These are phyloP conservation scores for Yamadazyma atlantica DNA, from an alignment of 1,139 yeast species.

Conservation along the genomic window DNA sequence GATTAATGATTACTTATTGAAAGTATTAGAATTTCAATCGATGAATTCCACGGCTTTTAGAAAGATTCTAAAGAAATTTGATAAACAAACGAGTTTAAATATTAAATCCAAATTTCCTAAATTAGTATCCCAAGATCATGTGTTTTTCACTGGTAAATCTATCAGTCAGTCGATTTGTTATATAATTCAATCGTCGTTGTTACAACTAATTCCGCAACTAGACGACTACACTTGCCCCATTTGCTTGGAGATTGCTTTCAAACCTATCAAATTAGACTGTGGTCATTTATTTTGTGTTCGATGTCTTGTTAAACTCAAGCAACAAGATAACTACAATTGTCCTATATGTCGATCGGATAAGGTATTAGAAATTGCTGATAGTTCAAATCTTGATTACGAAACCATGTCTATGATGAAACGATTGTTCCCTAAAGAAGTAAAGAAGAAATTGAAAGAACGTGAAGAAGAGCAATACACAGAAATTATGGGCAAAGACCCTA, in stretches of 20 bases:
- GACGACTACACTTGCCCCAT: slow-evolving; percentile 77
- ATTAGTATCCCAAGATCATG: slow-evolving; percentile 45
- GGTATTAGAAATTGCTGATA: slow-evolving; percentile 59
- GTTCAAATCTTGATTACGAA: slow-evolving; percentile 56
- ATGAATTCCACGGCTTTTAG: slow-evolving; percentile 63
- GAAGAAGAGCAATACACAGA: slow-evolving; percentile 51
- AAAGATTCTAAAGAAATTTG: slow-evolving; percentile 72
- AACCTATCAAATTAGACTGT: slow-evolving; percentile 64
- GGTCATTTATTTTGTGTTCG: slow-evolving; percentile 70
- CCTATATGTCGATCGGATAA: slow-evolving; percentile 60
- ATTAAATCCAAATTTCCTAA: slow-evolving; percentile 49
- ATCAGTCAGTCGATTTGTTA: slow-evolving; percentile 56
- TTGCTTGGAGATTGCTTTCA: slow-evolving; percentile 67
- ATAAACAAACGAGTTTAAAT: slow-evolving; percentile 64
- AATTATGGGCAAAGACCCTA: slow-evolving; percentile 21
- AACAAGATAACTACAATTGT: slow-evolving; percentile 56
- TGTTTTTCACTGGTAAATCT: slow-evolving; percentile 47
- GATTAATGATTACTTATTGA: slow-evolving; percentile 55
- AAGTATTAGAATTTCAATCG: slow-evolving; percentile 60
- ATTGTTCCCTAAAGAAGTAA: slow-evolving; percentile 67
- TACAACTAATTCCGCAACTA: slow-evolving; percentile 64
- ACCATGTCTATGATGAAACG: slow-evolving; percentile 53
- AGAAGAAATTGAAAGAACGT: slow-evolving; percentile 58
- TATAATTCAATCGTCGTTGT: slow-evolving; percentile 53
- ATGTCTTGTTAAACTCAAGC: slow-evolving; percentile 66